Conservation (phyloP, 2,329 filamentous ascomycete genomes). For the Colletotrichum costaricense region DNA sequence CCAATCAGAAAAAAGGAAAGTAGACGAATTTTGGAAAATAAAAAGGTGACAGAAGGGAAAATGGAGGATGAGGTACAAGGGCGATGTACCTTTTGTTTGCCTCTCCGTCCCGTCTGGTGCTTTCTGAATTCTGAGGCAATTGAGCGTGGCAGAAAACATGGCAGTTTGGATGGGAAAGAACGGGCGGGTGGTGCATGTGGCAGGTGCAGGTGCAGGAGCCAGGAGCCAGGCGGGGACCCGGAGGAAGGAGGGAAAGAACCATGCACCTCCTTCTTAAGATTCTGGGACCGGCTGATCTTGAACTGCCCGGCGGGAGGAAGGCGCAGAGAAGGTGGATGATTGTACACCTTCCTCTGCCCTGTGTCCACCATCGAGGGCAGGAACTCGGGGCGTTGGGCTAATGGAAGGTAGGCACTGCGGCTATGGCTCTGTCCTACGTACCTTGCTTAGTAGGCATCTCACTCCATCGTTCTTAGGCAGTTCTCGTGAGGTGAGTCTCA, state of each 20-base stretch:
- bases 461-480: not conserved
- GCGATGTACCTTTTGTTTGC: conserved; percentile 24
- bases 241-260: conserved; percentile 1
- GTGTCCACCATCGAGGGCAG: not conserved
- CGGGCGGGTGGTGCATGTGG: not conserved
- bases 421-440: not conserved
- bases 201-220: not conserved
- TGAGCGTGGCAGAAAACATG: conserved; percentile 10
- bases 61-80: conserved; percentile 26
- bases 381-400: not conserved
- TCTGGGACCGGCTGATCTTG: conserved; percentile 20
- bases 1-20: conserved; percentile 37
- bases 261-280: not conserved
- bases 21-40: conserved; percentile 6
- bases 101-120: not conserved
- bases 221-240: not conserved
- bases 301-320: not conserved
- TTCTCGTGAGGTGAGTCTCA: not conserved
- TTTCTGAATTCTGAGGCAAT: not conserved
- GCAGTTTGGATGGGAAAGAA: conserved; percentile 20
- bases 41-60: conserved; percentile 18
- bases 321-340: not conserved
- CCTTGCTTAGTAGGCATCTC: not conserved
- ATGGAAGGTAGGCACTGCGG: not conserved
- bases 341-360: not conserved